Percentiles rank a stretch among this genome's conserved stretches.
phyloP scores from a whole-genome alignment of 83 land plant genomes.

The Diphasiastrum complanatum region DNA sequence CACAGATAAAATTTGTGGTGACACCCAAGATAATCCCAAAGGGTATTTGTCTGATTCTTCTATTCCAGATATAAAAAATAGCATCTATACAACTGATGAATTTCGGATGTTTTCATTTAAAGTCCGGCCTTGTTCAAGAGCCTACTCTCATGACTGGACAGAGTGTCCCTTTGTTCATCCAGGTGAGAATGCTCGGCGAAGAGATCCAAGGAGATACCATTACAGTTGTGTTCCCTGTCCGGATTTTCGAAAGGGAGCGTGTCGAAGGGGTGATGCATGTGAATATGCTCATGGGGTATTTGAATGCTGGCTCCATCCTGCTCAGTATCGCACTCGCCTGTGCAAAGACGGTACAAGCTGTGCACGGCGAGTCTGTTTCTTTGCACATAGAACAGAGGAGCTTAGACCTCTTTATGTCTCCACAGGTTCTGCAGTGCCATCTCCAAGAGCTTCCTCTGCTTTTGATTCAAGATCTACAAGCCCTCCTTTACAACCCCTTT shows the following conservation, averaged over 20 bases:
- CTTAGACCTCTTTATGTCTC: conserved; percentile 26
- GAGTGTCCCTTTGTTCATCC: conserved; percentile 31
- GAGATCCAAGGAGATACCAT: conserved; percentile 22
- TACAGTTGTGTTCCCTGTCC: conserved; percentile 31
- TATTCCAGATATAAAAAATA: conserved; percentile 23
- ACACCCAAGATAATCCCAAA: conserved; percentile 6
- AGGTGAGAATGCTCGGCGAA: conserved; percentile 23
- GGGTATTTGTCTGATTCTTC: conserved; percentile 17
- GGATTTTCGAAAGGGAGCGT: conserved; percentile 24
- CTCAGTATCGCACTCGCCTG: conserved; percentile 27
- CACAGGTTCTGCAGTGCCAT: conserved; percentile 18
- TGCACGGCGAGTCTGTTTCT: conserved; percentile 21
- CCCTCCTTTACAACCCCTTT: conserved; percentile 11
- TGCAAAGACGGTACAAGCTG: conserved; percentile 26
- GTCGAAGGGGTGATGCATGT: conserved; percentile 24
- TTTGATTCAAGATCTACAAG: conserved; percentile 17
- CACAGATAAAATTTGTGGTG: not conserved
- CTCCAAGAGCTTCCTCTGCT: conserved; percentile 18
- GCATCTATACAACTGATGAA: conserved; percentile 28
- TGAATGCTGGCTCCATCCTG: conserved; percentile 32
- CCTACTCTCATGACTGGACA: conserved; percentile 28
- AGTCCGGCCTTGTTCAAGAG: no score
- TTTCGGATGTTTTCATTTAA: conserved; percentile 27
- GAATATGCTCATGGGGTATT: conserved; percentile 15
- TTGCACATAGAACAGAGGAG: conserved; percentile 27